Evolutionary conservation across 1,139 yeast genomes (phyloP), one percentile per base, ranked within the genome.

Genomic region (Maudiozyma humilis): DNA sequence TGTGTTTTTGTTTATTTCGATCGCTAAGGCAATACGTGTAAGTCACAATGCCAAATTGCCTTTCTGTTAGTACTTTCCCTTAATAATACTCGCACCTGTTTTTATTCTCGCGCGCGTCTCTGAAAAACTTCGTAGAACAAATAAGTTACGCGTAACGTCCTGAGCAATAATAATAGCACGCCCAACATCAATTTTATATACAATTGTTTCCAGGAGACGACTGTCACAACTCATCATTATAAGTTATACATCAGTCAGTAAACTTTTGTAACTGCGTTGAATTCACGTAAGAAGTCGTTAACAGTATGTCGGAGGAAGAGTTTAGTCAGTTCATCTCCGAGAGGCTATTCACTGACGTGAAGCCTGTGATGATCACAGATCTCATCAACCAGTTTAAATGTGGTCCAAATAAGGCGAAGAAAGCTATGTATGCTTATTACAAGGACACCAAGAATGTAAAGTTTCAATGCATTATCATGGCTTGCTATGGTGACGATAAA

Each of bases 361-460:
- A 53, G 38, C 56, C 62, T 2, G 59, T 60, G 17, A 46, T 56
- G 13, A 57, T 59, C 42, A 54, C 63, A 4, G 63, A 60, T 45
- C 46, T 61, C 35, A 49, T 59, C 36, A 49, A 47, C 25, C 33
- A 50, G 36, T 60, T 60, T 43, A 47, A 50, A 15, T 41, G 56
- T 20, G 55, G 56, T 3, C 57, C 60, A 10, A 47, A 51, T 4
- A 40, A 41, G 32, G 63, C 64, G 4, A 61, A 61, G 43, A 44
- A 46, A 16, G 44, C 45, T 33, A 56, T 61, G 63, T 57, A 55
- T 40, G 41, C 50, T 5, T 61, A 55, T 39, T 60, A 59, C 46
- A 53, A 47, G 38, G 46, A 36, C 7, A 53, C 51, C 30, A 56
- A 51, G 23, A 47, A 38, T 23, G 50, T 51, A 19, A 56, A 57